A percentile compares a stretch with the other conserved stretches of the same genome.
These are phyloP conservation scores for Voacanga thouarsii DNA, from an alignment of 257 asterid genomes.

Conservation along the genomic window DNA sequence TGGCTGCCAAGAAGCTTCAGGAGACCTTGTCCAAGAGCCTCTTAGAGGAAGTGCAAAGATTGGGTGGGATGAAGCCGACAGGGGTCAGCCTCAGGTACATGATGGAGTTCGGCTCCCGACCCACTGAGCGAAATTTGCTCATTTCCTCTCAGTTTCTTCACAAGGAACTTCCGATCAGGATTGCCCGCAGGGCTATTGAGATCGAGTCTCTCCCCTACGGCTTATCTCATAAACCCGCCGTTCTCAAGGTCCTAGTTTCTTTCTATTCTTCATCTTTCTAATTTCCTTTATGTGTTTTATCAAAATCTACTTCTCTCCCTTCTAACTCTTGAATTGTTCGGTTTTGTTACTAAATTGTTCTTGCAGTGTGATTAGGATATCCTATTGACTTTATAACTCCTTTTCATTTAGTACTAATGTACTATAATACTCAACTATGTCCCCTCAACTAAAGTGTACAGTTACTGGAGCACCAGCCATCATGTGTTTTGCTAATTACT, in stretches of 20 bases:
- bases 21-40: conserved; percentile 50
- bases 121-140: conserved; percentile 62
- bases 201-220: conserved; percentile 82
- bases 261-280: conserved; percentile 1
- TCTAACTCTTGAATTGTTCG: conserved; percentile 1
- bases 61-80: conserved; percentile 77
- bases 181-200: conserved; percentile 88
- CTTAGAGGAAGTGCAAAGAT: conserved; percentile 60
- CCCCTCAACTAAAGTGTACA: neutral
- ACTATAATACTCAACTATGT: neutral
- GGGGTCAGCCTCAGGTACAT: conserved; percentile 89
- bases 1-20: conserved; percentile 74
- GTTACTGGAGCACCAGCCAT: neutral
- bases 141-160: conserved; percentile 81
- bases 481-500: neutral
- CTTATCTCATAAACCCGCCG: conserved; percentile 68
- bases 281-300: neutral
- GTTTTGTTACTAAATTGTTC: neutral
- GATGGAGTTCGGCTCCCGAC: conserved; percentile 86
- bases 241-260: conserved; percentile 47
- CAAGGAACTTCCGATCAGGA: conserved; percentile 81
- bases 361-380: neutral
- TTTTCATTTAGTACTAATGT: neutral
- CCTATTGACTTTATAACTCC: neutral
- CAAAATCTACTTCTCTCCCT: neutral